phyloP scores from a whole-genome alignment of 1,139 yeast species.

The Blastobotrys raffinosifermentans region DNA sequence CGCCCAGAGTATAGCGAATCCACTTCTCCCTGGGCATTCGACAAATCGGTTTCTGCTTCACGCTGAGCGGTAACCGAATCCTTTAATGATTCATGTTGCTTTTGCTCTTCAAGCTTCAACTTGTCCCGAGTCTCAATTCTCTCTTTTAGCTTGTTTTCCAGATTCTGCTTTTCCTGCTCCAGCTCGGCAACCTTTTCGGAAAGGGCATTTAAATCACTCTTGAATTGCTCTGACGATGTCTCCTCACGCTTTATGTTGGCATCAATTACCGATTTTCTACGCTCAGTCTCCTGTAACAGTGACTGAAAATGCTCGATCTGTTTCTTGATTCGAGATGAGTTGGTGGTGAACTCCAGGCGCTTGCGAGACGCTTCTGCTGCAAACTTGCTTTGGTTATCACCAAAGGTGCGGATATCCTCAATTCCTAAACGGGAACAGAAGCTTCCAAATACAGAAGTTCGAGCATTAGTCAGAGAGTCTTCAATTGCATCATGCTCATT shows the following conservation, averaged over 20 bases:
- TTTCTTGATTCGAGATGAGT: slow-evolving; percentile 53
- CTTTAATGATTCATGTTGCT: slow-evolving; percentile 8
- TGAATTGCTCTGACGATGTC: not conserved
- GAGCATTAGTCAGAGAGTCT: slow-evolving; percentile 22
- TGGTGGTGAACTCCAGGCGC: slow-evolving; percentile 54
- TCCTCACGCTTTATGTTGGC: not conserved
- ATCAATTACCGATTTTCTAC: not conserved
- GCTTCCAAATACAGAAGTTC: slow-evolving; percentile 39
- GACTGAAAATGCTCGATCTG: slow-evolving; percentile 32
- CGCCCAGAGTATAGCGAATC: slow-evolving; percentile 55
- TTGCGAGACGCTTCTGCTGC: slow-evolving; percentile 39
- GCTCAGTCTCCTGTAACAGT: slow-evolving; percentile 12
- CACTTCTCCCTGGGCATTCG: slow-evolving; percentile 43
- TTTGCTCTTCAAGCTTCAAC: slow-evolving; percentile 10
- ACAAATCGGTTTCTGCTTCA: slow-evolving; percentile 6
- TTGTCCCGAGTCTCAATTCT: slow-evolving; percentile 17
- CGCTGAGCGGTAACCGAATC: slow-evolving; percentile 12
- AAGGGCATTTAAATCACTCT: slow-evolving; percentile 7
- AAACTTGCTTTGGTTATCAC: slow-evolving; percentile 46
- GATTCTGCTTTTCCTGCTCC: slow-evolving; percentile 24
- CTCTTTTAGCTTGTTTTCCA: slow-evolving; percentile 37
- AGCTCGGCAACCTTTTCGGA: slow-evolving; percentile 16
- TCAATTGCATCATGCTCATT: slow-evolving; percentile 18
- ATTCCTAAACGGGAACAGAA: slow-evolving; percentile 55
- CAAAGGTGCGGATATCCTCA: slow-evolving; percentile 56